These are phyloP conservation scores for Fusarium phyllophilum DNA, from an alignment of 2,329 filamentous ascomycete species.

Conservation along the genomic window DNA sequence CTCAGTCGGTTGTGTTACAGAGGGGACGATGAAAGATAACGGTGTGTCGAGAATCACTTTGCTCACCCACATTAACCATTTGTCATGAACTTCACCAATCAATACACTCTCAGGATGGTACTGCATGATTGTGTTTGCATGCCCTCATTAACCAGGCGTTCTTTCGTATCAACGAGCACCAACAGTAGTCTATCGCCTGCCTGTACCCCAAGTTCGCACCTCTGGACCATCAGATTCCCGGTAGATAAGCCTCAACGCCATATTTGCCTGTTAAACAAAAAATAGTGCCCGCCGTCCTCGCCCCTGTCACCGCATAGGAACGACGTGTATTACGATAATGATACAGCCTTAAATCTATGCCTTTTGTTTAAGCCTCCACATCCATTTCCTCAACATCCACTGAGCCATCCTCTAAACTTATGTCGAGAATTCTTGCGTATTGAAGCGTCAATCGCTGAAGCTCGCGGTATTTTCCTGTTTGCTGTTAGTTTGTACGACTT, in stretches of 20 bases:
- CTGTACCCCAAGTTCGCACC: slow-evolving; percentile 11
- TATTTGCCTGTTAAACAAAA: slow-evolving; percentile 24
- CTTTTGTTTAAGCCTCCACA: slow-evolving; percentile 47
- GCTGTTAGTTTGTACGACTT: slow-evolving; percentile 46
- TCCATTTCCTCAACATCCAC: slow-evolving; percentile 58
- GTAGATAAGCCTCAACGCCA: slow-evolving; percentile 32
- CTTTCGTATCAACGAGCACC: slow-evolving; percentile 27
- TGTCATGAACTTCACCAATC: slow-evolving; percentile 16
- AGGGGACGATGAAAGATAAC: slow-evolving; percentile 12
- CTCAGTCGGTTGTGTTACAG: slow-evolving; percentile 9
- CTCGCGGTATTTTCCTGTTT: slow-evolving; percentile 89
- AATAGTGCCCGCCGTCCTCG: slow-evolving; percentile 4
- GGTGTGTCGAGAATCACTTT: slow-evolving; percentile 15
- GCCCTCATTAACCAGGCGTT: slow-evolving; percentile 25
- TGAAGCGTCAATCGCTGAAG: slow-evolving; percentile 94
- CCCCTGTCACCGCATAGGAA: background rate
- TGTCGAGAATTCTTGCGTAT: slow-evolving; percentile 84
- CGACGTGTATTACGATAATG: slow-evolving; percentile 21
- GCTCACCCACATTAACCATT: slow-evolving; percentile 6
- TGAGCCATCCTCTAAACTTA: slow-evolving; percentile 61
- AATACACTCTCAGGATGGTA: slow-evolving; percentile 21
- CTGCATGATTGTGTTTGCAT: slow-evolving; percentile 28
- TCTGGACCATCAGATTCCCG: slow-evolving; percentile 12
- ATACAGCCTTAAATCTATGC: slow-evolving; percentile 25
- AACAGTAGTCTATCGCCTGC: slow-evolving; percentile 30